Percentiles rank a stretch among this genome's conserved stretches.
Conservation (phyloP, 257 asterid species). For the Gentiana dahurica region DNA sequence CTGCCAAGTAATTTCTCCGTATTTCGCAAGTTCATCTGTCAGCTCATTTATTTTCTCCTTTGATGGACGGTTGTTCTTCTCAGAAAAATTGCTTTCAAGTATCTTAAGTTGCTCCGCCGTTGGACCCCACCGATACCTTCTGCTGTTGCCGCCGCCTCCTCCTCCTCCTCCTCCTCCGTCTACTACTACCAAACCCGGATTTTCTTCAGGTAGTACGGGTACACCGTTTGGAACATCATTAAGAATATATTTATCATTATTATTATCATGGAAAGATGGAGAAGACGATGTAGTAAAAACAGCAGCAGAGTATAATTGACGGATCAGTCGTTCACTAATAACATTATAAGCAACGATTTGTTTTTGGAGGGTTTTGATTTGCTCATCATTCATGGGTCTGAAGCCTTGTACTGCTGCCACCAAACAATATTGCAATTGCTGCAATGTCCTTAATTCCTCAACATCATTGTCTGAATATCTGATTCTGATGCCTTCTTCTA, state of each 20-base stretch:
- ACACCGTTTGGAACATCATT: slow-evolving; percentile 12
- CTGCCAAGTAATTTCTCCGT: slow-evolving; percentile 23
- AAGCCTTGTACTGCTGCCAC: too few species aligned
- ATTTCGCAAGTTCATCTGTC: slow-evolving; percentile 15
- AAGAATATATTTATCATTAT: slow-evolving; percentile 59
- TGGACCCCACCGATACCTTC: slow-evolving; percentile 23
- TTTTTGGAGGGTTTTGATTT: slow-evolving; percentile 75
- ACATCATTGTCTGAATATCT: too few species aligned
- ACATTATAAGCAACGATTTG: slow-evolving; percentile 81
- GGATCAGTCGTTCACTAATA: slow-evolving; percentile 65
- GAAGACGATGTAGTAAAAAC: too few species aligned
- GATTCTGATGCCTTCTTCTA: too few species aligned
- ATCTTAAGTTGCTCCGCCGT: slow-evolving; percentile 15
- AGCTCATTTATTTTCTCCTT: slow-evolving; percentile 21
- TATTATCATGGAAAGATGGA: slow-evolving; percentile 16
- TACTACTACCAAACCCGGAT: too few species aligned
- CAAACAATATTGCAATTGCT: too few species aligned
- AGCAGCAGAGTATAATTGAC: slow-evolving; percentile 46
- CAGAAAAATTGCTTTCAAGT: slow-evolving; percentile 13
- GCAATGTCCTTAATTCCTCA: too few species aligned
- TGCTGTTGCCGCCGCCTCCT: background rate
- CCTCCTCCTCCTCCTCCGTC: too few species aligned
- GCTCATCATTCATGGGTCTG: slow-evolving; percentile 63
- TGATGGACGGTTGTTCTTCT: slow-evolving; percentile 13
- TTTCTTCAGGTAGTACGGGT: background rate